Percentiles rank a stretch among this genome's conserved stretches.
These are phyloP conservation scores for Theobroma grandiflorum DNA, from an alignment of 441 rosid species.

Conservation along the genomic window DNA sequence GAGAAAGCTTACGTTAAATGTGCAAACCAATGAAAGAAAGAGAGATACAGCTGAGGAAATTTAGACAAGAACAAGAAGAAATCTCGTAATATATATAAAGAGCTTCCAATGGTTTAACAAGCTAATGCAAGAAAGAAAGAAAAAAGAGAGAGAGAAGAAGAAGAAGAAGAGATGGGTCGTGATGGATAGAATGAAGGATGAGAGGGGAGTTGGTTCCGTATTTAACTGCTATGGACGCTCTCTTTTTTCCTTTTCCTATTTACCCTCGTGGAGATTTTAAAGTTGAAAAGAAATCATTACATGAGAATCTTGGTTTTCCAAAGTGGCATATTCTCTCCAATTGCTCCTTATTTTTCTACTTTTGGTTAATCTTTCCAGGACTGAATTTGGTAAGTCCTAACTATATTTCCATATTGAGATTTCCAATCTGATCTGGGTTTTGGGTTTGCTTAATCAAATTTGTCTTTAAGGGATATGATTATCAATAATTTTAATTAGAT, in stretches of 20 bases:
- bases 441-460: not conserved
- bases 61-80: not conserved
- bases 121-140: not conserved
- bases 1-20: not conserved
- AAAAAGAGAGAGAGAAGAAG: not conserved
- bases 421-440: not conserved
- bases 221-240: slow-evolving; percentile 32
- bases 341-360: not conserved
- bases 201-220: slow-evolving; percentile 29
- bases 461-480: no score
- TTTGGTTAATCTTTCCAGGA: not conserved
- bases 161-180: not conserved
- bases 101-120: not conserved
- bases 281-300: not conserved
- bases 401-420: not conserved
- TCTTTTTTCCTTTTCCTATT: not conserved
- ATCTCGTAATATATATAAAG: no score
- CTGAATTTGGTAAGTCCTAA: not conserved
- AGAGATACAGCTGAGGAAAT: not conserved
- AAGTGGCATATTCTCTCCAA: not conserved
- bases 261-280: not conserved
- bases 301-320: not conserved
- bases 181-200: slow-evolving; percentile 12
- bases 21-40: not conserved
- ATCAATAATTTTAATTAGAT: no score